A percentile compares a stretch with the other conserved stretches of the same genome.
phyloP scores from a whole-genome alignment of 306 rosid genomes.

The Urtica urens region DNA sequence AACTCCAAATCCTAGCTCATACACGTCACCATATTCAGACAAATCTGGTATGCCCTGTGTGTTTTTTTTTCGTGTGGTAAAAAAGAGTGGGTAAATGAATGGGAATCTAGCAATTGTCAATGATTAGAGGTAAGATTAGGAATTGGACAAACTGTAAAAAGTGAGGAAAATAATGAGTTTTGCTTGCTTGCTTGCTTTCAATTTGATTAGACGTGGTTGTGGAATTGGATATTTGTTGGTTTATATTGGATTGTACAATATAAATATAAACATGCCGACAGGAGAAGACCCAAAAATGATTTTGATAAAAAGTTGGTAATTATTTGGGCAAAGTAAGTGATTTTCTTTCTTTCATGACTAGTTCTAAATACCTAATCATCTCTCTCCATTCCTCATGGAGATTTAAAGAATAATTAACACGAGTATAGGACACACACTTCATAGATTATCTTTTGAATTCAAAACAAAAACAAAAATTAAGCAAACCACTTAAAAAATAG shows the following conservation, averaged over 20 bases:
- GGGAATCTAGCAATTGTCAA: too few species aligned
- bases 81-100: background rate
- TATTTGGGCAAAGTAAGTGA: slow-evolving; percentile 4
- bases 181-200: background rate
- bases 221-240: slow-evolving; percentile 14
- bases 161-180: background rate
- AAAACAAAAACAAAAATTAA: background rate
- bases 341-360: background rate
- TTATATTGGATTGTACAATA: too few species aligned
- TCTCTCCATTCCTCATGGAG: slow-evolving; percentile 10
- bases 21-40: slow-evolving; percentile 66
- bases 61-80: slow-evolving; percentile 6
- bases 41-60: slow-evolving; percentile 79
- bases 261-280: slow-evolving; percentile 10
- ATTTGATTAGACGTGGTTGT: slow-evolving; percentile 1
- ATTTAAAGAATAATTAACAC: background rate
- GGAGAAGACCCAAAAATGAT: slow-evolving; percentile 20
- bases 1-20: slow-evolving; percentile 54
- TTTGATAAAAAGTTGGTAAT: slow-evolving; percentile 4
- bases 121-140: background rate
- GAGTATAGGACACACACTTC: background rate
- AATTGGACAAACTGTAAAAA: background rate
- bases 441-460: background rate
- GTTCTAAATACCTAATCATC: background rate
- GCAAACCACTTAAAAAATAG: too few species aligned